phyloP scores from a whole-genome alignment of 768 basidiomycete genomes.

The Mycena leptocephala region DNA sequence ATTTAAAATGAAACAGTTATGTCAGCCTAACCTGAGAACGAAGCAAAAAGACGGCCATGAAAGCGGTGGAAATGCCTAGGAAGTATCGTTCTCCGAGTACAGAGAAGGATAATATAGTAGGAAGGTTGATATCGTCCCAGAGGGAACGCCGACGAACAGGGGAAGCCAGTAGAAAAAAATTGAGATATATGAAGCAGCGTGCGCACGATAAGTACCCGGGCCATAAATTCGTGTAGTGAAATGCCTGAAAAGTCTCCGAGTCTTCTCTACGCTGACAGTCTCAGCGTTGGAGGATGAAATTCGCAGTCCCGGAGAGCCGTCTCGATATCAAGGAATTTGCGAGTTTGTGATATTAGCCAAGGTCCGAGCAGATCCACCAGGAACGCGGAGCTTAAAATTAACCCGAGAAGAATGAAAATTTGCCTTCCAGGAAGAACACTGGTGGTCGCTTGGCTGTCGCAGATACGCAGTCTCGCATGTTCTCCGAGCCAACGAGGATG shows the following conservation, averaged over 20 bases:
- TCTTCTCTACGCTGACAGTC: background rate
- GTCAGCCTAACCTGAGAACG: background rate
- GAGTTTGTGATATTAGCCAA: background rate
- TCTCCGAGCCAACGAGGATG: too few species aligned
- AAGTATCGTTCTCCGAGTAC: background rate
- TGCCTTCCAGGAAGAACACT: background rate
- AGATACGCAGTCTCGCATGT: background rate
- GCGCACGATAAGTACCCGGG: background rate
- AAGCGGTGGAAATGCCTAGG: background rate
- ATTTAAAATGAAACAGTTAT: background rate
- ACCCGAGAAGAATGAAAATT: background rate
- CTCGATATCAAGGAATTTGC: background rate
- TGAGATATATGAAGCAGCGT: background rate
- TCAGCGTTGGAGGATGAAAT: background rate
- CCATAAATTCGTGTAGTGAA: background rate
- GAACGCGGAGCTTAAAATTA: background rate
- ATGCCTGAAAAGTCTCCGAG: background rate
- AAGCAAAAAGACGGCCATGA: background rate
- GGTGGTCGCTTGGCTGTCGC: too few species aligned
- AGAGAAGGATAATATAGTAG: background rate
- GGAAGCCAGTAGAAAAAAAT: background rate
- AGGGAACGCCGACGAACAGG: background rate
- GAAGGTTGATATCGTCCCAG: background rate
- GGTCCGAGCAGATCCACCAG: background rate
- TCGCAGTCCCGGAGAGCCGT: background rate